Conservation (phyloP, 805 yeast genomes). For the Metschnikowia gelsemii region DNA sequence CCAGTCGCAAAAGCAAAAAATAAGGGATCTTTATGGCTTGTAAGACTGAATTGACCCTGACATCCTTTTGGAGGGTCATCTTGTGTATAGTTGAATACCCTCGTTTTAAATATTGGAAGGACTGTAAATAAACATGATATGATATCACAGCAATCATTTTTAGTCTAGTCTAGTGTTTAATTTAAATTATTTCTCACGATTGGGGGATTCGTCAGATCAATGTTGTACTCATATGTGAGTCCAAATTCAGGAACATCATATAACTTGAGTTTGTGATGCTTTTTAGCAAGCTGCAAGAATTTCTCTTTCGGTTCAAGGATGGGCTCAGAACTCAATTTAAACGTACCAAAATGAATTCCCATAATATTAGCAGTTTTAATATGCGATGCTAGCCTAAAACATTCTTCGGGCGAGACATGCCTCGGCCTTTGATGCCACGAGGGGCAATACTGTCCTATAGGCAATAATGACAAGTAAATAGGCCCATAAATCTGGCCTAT, state of each 20-base stretch:
- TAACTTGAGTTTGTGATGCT: conserved; percentile 32
- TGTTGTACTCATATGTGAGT: conserved; percentile 56
- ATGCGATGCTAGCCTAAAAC: conserved; percentile 63
- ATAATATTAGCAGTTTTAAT: conserved; percentile 60
- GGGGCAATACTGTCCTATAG: conserved; percentile 95
- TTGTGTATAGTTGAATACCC: conserved; percentile 4
- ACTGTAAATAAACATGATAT: conserved; percentile 5
- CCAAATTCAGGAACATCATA: conserved; percentile 76
- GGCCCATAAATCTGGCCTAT: conserved; percentile 65
- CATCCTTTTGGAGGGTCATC: not conserved
- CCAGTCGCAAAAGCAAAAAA: conserved; percentile 18
- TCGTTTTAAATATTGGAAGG: not conserved
- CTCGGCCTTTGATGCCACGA: conserved; percentile 91
- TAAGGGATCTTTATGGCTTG: conserved; percentile 21
- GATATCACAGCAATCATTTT: not conserved
- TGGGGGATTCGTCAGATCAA: conserved; percentile 15
- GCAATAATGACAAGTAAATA: conserved; percentile 63
- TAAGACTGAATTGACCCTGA: conserved; percentile 5
- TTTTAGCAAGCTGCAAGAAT: conserved; percentile 49
- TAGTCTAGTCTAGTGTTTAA: not conserved
- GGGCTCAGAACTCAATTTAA: conserved; percentile 83
- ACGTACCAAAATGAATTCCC: conserved; percentile 98
- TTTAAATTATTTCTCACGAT: conserved; percentile 1
- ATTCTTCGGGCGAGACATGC: conserved; percentile 81
- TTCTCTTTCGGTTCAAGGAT: conserved; percentile 76